Conservation (phyloP, 768 basidiomycete genomes). For the Daedaleopsis sinensis region DNA sequence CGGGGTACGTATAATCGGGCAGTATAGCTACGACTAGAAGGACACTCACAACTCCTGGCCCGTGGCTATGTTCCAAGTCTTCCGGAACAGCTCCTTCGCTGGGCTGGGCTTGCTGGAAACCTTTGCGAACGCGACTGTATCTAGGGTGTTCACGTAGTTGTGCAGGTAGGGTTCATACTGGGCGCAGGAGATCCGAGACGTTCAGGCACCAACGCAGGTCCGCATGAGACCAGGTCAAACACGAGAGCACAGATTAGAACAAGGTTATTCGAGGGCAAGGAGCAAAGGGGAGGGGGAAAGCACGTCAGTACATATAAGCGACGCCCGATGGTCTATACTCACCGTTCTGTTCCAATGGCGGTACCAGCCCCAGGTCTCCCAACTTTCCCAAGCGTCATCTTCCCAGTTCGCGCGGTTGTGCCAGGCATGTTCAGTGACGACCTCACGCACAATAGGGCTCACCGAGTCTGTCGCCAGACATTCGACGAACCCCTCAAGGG, state of each 20-base stretch:
- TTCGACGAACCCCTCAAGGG: slow-evolving; percentile 75
- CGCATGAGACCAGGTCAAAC: background rate
- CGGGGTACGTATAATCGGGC: background rate
- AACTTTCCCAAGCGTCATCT: slow-evolving; percentile 76
- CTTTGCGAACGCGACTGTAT: slow-evolving; percentile 67
- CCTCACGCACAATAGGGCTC: slow-evolving; percentile 53
- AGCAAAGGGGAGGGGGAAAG: background rate
- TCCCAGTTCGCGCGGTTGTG: slow-evolving; percentile 69
- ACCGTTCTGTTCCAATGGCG: slow-evolving; percentile 85
- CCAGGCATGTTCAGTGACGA: slow-evolving; percentile 73
- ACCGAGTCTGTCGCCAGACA: slow-evolving; percentile 54
- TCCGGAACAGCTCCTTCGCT: slow-evolving; percentile 59
- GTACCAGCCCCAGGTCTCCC: slow-evolving; percentile 94
- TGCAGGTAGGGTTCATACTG: slow-evolving; percentile 83
- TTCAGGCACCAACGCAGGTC: background rate
- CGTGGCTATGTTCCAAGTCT: slow-evolving; percentile 71
- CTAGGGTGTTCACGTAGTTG: slow-evolving; percentile 71
- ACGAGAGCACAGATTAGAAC: background rate
- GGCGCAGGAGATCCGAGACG: background rate
- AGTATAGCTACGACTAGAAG: background rate
- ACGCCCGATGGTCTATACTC: slow-evolving; percentile 31
- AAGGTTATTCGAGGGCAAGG: background rate
- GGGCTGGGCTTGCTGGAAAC: slow-evolving; percentile 62
- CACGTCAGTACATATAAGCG: too few relatives aligned
- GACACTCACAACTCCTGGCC: slow-evolving; percentile 50